Evolutionary conservation across 495 filamentous ascomycete genomes (phyloP).

Genomic region (Bombardia bombarda): DNA sequence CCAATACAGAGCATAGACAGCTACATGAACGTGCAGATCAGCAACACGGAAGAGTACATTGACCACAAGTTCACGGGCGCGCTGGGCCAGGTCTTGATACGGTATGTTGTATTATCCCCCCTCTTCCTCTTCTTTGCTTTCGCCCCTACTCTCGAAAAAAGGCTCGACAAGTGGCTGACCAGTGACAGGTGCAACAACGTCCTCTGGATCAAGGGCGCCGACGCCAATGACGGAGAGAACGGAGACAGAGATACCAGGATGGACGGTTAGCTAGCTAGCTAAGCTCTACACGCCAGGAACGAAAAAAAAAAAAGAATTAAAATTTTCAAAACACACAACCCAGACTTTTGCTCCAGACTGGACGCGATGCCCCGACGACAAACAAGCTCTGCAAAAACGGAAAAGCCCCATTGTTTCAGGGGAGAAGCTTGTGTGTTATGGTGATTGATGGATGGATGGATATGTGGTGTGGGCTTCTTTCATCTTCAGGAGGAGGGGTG

Average conservation of each 20-base stretch:
- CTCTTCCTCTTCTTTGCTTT: background rate
- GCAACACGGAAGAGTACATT: conserved; percentile 83
- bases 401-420: no score
- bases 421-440: no score
- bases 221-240: conserved; percentile 49
- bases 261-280: conserved; percentile 40
- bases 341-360: no score
- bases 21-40: conserved; percentile 97
- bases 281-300: no score
- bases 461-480: no score
- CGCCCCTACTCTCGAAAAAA: background rate
- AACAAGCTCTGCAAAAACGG: no score
- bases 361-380: no score
- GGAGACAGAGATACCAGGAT: conserved; percentile 51
- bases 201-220: conserved; percentile 73
- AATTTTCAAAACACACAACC: no score
- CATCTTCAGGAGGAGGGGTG: no score
- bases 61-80: conserved; percentile 76
- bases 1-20: conserved; percentile 60
- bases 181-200: conserved; percentile 59
- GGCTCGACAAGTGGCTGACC: no score
- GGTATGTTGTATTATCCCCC: conserved; percentile 42
- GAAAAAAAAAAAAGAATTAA: no score
- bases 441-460: no score
- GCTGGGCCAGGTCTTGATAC: conserved; percentile 85